Percentiles rank a stretch among this genome's conserved stretches.
phyloP scores from a whole-genome alignment of 2,329 filamentous ascomycete species.

The Clonostachys byssicola region DNA sequence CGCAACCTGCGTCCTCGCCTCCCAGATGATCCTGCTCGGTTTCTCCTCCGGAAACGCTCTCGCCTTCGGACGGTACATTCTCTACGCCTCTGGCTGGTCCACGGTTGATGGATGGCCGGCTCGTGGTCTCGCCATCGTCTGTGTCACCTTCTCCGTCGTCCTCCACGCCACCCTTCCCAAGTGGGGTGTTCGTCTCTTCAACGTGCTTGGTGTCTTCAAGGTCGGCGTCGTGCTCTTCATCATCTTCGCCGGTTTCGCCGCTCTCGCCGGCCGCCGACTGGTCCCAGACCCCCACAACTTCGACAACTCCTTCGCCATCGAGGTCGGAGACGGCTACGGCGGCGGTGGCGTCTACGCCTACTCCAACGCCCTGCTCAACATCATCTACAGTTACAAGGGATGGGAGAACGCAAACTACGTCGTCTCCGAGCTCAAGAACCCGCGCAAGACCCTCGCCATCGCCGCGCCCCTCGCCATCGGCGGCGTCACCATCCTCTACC shows the following conservation, averaged over 20 bases:
- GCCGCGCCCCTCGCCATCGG: constrained; percentile 55
- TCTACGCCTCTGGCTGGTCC: constrained; percentile 45
- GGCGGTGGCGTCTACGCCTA: constrained; percentile 47
- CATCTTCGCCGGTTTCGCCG: constrained; percentile 55
- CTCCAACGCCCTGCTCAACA: constrained; percentile 51
- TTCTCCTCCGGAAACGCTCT: constrained; percentile 57
- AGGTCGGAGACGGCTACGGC: constrained; percentile 36
- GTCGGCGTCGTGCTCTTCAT: constrained; percentile 56
- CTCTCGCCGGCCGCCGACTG: constrained; percentile 42
- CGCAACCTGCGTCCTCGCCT: constrained; percentile 53
- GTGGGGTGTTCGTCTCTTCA: constrained; percentile 55
- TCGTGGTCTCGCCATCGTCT: constrained; percentile 50
- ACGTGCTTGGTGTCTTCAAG: constrained; percentile 57
- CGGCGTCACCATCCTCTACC: constrained; percentile 55
- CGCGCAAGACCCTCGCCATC: constrained; percentile 46
- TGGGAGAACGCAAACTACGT: constrained; percentile 64
- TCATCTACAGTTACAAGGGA: constrained; percentile 59
- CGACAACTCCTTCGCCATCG: constrained; percentile 45
- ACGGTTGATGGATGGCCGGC: constrained; percentile 48
- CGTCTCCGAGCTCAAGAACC: constrained; percentile 51
- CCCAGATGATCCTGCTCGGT: constrained; percentile 58
- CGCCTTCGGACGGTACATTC: constrained; percentile 53
- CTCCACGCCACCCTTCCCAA: constrained; percentile 50
- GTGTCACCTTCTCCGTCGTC: constrained; percentile 47
- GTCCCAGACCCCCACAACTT: constrained; percentile 53